Conservation (phyloP, 371 early-diverging fungal species). For the Fennellomyces sp. region DNA sequence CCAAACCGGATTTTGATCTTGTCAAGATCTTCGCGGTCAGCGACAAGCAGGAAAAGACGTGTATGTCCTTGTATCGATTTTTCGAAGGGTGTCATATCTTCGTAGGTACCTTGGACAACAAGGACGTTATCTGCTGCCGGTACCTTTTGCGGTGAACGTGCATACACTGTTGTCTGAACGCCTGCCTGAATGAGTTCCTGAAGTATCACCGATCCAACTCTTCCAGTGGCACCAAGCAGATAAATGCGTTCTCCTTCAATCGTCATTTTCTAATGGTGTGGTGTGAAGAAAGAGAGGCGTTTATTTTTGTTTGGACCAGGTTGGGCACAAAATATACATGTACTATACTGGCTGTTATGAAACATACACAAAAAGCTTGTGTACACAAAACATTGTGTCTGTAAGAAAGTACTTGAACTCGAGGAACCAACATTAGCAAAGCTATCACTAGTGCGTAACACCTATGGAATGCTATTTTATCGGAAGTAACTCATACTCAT, state of each 20-base stretch:
- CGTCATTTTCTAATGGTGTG: neutral
- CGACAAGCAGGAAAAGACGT: conserved; percentile 27
- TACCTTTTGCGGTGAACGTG: conserved; percentile 26
- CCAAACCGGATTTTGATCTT: conserved; percentile 2
- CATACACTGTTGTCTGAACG: conserved; percentile 11
- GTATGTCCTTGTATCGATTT: conserved; percentile 28
- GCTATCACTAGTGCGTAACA: too few relatives aligned
- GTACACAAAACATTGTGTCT: too few relatives aligned
- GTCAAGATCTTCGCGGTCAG: conserved; percentile 3
- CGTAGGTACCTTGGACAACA: conserved; percentile 34
- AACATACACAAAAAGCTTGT: too few relatives aligned
- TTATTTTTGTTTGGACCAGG: too few relatives aligned
- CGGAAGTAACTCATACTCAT: too few relatives aligned
- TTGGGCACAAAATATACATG: too few relatives aligned
- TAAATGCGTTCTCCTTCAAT: conserved; percentile 18
- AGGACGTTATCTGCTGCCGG: neutral
- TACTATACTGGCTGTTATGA: too few relatives aligned
- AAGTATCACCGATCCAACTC: conserved; percentile 20
- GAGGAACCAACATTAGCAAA: too few relatives aligned
- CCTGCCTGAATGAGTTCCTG: conserved; percentile 9
- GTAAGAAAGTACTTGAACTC: too few relatives aligned
- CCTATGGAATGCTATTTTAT: too few relatives aligned
- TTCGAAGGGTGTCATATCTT: conserved; percentile 17
- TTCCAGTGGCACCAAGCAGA: conserved; percentile 37
- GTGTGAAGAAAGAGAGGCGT: neutral